Evolutionary conservation across 179 eudicot genomes (phyloP), one percentile per base, ranked within the genome.

Genomic region (Spergularia azorica): DNA sequence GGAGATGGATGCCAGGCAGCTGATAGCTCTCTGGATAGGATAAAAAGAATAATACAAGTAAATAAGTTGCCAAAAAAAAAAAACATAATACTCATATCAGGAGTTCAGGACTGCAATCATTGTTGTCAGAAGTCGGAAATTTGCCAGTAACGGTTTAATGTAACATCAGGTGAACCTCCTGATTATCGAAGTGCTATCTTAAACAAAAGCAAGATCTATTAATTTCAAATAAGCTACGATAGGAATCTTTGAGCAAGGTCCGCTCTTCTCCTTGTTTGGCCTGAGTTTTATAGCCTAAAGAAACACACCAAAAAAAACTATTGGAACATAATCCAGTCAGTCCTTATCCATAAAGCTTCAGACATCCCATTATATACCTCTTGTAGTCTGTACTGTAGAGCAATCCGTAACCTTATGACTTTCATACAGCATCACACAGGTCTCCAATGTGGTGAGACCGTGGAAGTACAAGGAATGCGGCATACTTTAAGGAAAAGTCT

Each of bases 1-100:
- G 26, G 89, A 77, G 62, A 95, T 79, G 50, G 95, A 87, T 70
- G 89, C 89, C 84, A 93, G 74, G 84, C 92, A 88, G 68, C 82
- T 79, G 68, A 95, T 86, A 70, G 94, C 92, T 76, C 89, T 91
- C 97, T 94, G 92, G 56, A 38, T 6, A 67, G 41, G 79, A n/a
- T 55, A 54, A 63, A 69, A 79, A 52, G 20, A 60, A 52, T 21
- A 38, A 64, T 15, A 63, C 69, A 8, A 81, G 66, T 70, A 67
- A 7, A 4, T 67, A 70, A 61, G 39, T 58, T 67, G 68, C 41
- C 59, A 62, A 26, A 52, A 36, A 32, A 32, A 32, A 32, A 77
- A 77, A 73, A 80, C 18, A 51, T 36, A 17, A 18, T 59, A 32
- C 14, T 58, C 63, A 66, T 41, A 66, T 3, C 60, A 17, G 26